Conservation (phyloP, 2,329 filamentous ascomycete genomes). For the Decorospora gaudefroyi region DNA sequence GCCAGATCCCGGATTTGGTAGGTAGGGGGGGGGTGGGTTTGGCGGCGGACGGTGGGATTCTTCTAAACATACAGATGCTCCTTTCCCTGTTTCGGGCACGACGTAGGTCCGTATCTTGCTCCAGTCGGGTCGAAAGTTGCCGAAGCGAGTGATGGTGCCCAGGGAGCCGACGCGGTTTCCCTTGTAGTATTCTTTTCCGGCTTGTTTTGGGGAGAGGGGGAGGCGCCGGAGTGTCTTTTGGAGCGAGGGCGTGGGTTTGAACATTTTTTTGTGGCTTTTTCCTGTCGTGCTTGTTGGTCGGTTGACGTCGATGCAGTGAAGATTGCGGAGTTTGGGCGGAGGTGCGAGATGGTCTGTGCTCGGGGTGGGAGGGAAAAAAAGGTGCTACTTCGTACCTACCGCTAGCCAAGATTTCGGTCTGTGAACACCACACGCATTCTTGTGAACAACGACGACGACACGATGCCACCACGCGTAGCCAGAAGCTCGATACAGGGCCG, state of each 20-base stretch:
- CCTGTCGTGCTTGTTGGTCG: no score
- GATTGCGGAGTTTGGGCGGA: constrained; percentile 25
- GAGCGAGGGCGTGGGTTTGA: constrained; percentile 68
- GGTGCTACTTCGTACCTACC: no score
- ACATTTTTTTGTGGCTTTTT: no score
- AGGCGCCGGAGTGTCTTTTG: constrained; percentile 73
- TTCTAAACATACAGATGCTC: no score
- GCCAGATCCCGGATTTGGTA: no score
- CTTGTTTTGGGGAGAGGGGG: constrained; percentile 86
- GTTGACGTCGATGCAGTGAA: no score
- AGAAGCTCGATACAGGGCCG: constrained; percentile 43
- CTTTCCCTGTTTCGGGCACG: constrained; percentile 70
- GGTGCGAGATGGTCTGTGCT: constrained; percentile 25
- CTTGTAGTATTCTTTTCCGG: constrained; percentile 96
- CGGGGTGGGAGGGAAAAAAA: no score
- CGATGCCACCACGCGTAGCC: constrained; percentile 54
- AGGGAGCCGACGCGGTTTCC: constrained; percentile 87
- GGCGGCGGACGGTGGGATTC: no score
- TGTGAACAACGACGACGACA: constrained; percentile 19
- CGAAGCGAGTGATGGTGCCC: constrained; percentile 81
- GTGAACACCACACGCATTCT: constrained; percentile 3
- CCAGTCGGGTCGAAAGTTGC: constrained; percentile 83
- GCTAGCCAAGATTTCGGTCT: constrained; percentile 37
- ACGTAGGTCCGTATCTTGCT: constrained; percentile 88
- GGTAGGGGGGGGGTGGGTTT: no score